These are phyloP conservation scores for Aspergillus sclerotialis DNA, from an alignment of 2,329 filamentous ascomycete species.

Conservation along the genomic window DNA sequence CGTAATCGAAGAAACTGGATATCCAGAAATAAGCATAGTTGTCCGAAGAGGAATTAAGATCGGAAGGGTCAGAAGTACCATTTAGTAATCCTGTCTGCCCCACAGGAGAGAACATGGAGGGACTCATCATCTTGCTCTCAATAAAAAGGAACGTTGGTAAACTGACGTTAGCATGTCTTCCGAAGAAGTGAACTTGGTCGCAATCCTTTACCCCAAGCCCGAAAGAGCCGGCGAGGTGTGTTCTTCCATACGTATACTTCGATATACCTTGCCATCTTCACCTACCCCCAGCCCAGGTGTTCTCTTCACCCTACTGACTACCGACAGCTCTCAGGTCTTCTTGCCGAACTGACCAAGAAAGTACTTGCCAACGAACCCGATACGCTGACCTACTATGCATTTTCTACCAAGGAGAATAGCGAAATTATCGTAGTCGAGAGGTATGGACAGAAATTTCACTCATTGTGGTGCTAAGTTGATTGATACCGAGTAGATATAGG, in stretches of 20 bases:
- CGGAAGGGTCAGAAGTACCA: too few relatives aligned
- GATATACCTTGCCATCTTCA: too few relatives aligned
- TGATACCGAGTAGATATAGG: slow-evolving; percentile 17
- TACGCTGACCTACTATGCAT: slow-evolving; percentile 24
- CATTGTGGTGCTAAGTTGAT: neutral
- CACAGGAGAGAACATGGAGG: too few relatives aligned
- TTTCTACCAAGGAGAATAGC: slow-evolving; percentile 18
- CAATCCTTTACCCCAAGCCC: slow-evolving; percentile 22
- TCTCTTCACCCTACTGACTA: neutral
- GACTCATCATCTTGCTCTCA: too few relatives aligned
- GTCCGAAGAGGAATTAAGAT: too few relatives aligned
- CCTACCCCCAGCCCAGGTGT: too few relatives aligned
- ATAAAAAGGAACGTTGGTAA: too few relatives aligned
- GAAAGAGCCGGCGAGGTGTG: slow-evolving; percentile 26
- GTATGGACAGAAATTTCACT: slow-evolving; percentile 9
- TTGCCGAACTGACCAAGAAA: slow-evolving; percentile 19
- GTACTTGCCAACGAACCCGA: slow-evolving; percentile 26
- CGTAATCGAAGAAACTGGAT: too few relatives aligned
- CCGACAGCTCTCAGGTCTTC: slow-evolving; percentile 16
- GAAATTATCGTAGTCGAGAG: slow-evolving; percentile 29
- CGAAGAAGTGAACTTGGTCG: slow-evolving; percentile 23
- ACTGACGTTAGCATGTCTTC: slow-evolving; percentile 18
- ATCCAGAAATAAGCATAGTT: too few relatives aligned
- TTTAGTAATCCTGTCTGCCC: too few relatives aligned
- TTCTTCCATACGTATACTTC: neutral